Evolutionary conservation across 805 yeast genomes (phyloP), one percentile per base, ranked within the genome.

Genomic region (Pichia kluyveri): DNA sequence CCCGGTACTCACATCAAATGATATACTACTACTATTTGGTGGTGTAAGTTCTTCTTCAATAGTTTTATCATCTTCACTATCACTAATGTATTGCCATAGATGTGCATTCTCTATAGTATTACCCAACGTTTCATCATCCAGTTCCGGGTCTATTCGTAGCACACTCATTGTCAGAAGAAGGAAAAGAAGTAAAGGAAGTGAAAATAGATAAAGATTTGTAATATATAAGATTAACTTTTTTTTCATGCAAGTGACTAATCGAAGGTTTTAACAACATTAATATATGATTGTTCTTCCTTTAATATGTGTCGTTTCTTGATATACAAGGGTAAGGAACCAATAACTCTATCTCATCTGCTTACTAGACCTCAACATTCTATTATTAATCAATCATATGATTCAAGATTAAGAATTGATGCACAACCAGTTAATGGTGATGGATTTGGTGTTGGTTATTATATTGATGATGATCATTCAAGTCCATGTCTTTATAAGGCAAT

Each of bases 341-440:
- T 91, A 60, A 76, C 84, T 41, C 73, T 93, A 37, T 86, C 95
- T 14, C 90, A 91, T 60, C 71, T 93, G 28, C 72, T 93, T 43
- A 93, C 99, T 4, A 77, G 88, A 49, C 99, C 99, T 0, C 97
- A 96, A 1, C 99, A 93, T 62, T 89, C 97, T 5, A 93, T 93
- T 60, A 93, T 93, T 62, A 91, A 91, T 63, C 99, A 93, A 61
- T 86, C 96, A 3, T 93, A 86, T 60, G 99, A 93, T 62, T 82
- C 93, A 39, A 68, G 99, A 43, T 72, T 93, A 38, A 73, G 99
- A 48, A 72, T 93, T 17, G 98, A 93, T 60, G 82, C 80, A 68
- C 70, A 96, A 45, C 98, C 99, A 2, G 87, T 93, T 56, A 93
- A 93, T 63, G 99, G 99, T 40, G 99, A 93, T 65, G 99, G 99